phyloP scores from a whole-genome alignment of 257 asterid genomes.

The Paulownia fortunei region DNA sequence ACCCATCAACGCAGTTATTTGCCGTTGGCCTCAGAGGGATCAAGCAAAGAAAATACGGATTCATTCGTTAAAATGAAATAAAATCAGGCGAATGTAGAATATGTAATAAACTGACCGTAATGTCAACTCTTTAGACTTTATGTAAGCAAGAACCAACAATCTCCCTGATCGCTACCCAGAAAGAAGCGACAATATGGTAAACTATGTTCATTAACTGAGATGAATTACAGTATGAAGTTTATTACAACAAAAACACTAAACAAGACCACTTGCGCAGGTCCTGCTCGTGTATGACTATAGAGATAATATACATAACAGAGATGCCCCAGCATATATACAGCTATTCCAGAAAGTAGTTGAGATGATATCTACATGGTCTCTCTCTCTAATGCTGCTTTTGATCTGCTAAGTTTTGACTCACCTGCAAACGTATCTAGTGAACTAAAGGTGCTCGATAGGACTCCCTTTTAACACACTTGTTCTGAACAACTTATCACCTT shows the following conservation, averaged over 20 bases:
- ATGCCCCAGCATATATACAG: constrained; percentile 36
- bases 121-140: too few species aligned
- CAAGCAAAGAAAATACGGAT: too few species aligned
- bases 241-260: constrained; percentile 1
- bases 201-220: not conserved
- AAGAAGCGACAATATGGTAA: constrained; percentile 12
- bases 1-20: too few species aligned
- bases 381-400: constrained; percentile 4
- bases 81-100: too few species aligned
- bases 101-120: too few species aligned
- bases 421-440: constrained; percentile 13
- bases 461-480: not conserved
- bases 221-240: not conserved
- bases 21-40: too few species aligned
- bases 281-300: not conserved
- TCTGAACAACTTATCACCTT: not conserved
- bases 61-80: too few species aligned
- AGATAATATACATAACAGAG: constrained; percentile 37
- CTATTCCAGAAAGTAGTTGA: constrained; percentile 23
- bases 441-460: not conserved
- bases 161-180: too few species aligned
- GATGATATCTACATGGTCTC: constrained; percentile 40
- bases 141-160: too few species aligned
- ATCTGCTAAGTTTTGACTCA: constrained; percentile 17
- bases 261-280: constrained; percentile 45